phyloP scores from a whole-genome alignment of 2,329 filamentous ascomycete genomes.

The Colletotrichum cuscutae region DNA sequence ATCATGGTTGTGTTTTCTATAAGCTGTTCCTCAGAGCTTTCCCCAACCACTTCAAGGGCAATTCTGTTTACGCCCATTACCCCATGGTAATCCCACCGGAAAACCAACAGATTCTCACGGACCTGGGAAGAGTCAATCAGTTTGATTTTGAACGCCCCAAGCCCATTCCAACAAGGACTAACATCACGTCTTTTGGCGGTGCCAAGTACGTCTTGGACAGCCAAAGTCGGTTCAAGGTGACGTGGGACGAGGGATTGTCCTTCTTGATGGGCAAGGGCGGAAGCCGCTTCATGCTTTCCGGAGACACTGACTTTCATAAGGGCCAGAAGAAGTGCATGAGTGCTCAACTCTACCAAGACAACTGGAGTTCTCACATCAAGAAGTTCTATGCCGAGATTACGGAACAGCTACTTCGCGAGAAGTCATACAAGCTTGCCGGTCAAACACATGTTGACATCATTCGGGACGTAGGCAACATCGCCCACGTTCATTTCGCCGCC shows the following conservation, averaged over 20 bases:
- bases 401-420: conserved; percentile 69
- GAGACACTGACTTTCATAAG: conserved; percentile 58
- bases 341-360: conserved; percentile 68
- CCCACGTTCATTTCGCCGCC: conserved; percentile 72
- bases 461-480: conserved; percentile 75
- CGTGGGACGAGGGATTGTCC: conserved; percentile 72
- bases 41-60: conserved; percentile 79
- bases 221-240: conserved; percentile 69
- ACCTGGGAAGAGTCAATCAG: conserved; percentile 72
- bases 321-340: conserved; percentile 64
- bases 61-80: conserved; percentile 86
- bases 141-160: conserved; percentile 76
- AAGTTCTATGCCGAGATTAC: conserved; percentile 74
- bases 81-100: conserved; percentile 77
- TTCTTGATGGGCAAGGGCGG: conserved; percentile 68
- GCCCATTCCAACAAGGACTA: conserved; percentile 59
- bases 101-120: conserved; percentile 76
- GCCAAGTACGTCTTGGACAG: conserved; percentile 72
- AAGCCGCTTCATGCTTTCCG: conserved; percentile 66
- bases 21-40: conserved; percentile 85
- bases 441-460: conserved; percentile 73
- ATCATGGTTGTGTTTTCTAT: conserved; percentile 87
- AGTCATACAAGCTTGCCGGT: conserved; percentile 69
- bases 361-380: conserved; percentile 72
- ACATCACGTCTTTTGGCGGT: conserved; percentile 69